Evolutionary conservation across 495 filamentous ascomycete species (phyloP).

Genomic region (Xylona heveae): DNA sequence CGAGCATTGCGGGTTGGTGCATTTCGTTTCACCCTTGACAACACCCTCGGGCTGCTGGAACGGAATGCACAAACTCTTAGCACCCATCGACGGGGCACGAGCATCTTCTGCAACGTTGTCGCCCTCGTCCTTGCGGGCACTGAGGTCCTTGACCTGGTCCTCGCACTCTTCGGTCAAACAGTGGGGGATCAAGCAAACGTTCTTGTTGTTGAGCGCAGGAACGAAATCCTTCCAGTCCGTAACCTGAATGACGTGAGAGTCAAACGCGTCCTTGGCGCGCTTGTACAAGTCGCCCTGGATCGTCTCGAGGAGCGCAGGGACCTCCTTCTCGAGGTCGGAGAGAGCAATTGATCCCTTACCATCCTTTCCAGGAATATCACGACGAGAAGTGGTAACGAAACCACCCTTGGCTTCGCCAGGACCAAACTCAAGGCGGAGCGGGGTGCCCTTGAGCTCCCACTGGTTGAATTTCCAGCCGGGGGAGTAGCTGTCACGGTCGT

Average conservation of each 20-base stretch:
- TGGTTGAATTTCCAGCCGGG: slow-evolving; percentile 97
- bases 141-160: slow-evolving; percentile 81
- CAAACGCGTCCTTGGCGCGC: slow-evolving; percentile 57
- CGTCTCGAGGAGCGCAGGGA: slow-evolving; percentile 63
- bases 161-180: slow-evolving; percentile 70
- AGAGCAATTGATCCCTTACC: slow-evolving; percentile 62
- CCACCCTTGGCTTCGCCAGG: slow-evolving; percentile 75
- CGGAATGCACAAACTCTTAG: slow-evolving; percentile 93
- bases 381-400: slow-evolving; percentile 64
- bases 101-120: slow-evolving; percentile 47
- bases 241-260: slow-evolving; percentile 55
- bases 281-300: slow-evolving; percentile 77
- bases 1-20: slow-evolving; percentile 65
- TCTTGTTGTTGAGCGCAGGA: slow-evolving; percentile 74
- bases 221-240: slow-evolving; percentile 79
- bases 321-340: slow-evolving; percentile 39
- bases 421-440: slow-evolving; percentile 83
- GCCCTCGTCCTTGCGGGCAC: slow-evolving; percentile 44
- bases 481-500: slow-evolving; percentile 68
- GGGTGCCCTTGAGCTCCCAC: slow-evolving; percentile 88
- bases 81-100: slow-evolving; percentile 81
- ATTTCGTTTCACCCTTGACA: slow-evolving; percentile 63
- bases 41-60: slow-evolving; percentile 83
- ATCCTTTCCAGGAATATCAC: slow-evolving; percentile 47
- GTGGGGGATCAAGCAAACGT: slow-evolving; percentile 71